A percentile compares a stretch with the other conserved stretches of the same genome.
These are phyloP conservation scores for Mortierella claussenii DNA, from an alignment of 192 early-diverging fungal genomes.

Conservation along the genomic window DNA sequence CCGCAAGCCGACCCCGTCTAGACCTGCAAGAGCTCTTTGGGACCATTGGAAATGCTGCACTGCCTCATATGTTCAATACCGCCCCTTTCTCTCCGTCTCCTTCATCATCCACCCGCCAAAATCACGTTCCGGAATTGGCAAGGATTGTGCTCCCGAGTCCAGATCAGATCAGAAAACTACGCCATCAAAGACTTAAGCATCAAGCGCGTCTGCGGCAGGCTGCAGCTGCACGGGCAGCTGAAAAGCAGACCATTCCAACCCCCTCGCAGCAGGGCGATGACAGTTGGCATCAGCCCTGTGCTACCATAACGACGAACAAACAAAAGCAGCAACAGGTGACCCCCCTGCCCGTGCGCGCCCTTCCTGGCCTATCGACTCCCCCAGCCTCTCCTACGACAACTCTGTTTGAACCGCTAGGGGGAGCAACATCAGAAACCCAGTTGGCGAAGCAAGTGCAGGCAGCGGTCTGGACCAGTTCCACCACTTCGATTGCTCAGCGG, in stretches of 20 bases:
- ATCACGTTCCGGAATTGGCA: constrained; percentile 14
- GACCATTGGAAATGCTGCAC: constrained; percentile 2
- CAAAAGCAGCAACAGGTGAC: neutral
- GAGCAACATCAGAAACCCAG: neutral
- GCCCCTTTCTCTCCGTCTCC: no score
- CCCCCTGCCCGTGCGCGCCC: neutral
- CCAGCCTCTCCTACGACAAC: neutral
- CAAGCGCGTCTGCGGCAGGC: constrained; percentile 33
- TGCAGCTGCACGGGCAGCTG: neutral
- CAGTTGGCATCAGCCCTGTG: constrained; percentile 2
- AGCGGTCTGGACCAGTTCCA: constrained; percentile 34
- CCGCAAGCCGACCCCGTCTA: constrained; percentile 8
- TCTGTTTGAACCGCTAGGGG: neutral
- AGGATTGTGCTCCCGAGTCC: constrained; percentile 26
- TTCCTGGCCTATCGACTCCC: neutral
- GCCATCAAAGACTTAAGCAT: constrained; percentile 29
- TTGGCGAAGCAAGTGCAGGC: constrained; percentile 14
- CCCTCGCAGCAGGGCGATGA: neutral
- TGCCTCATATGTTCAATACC: neutral
- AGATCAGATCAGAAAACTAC: constrained; percentile 35
- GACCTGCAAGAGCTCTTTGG: constrained; percentile 27
- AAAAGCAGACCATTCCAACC: constrained; percentile 1
- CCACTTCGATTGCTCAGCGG: constrained; percentile 24
- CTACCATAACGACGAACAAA: neutral
- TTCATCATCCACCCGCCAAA: no score